Percentiles rank a stretch among this genome's conserved stretches.
Evolutionary conservation across 352 stramenopile species (phyloP).

Genomic region (Pythium aphanidermatum): DNA sequence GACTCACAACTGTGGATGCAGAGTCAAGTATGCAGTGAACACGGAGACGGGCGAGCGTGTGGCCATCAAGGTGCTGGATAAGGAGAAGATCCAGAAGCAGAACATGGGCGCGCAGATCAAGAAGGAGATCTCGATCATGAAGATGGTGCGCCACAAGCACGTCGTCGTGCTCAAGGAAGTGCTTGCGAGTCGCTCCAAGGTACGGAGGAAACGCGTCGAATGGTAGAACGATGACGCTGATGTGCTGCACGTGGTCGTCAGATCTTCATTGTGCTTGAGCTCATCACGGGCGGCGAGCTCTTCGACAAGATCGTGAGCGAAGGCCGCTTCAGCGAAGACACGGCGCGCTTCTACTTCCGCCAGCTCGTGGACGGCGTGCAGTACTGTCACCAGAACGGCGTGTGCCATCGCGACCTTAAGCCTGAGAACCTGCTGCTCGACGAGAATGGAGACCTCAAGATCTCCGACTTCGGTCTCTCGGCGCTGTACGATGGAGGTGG

Average conservation of each 20-base stretch:
- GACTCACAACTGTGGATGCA: conserved; percentile 14
- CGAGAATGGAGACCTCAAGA: conserved; percentile 96
- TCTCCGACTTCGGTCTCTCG: conserved; percentile 98
- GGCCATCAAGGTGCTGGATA: conserved; percentile 98
- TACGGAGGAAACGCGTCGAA: too few relatives aligned
- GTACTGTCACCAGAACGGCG: conserved; percentile 97
- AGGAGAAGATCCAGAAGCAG: conserved; percentile 98
- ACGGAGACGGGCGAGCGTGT: conserved; percentile 93
- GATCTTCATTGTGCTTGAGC: conserved; percentile 95
- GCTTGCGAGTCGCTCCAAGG: conserved; percentile 93
- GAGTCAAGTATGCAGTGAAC: conserved; percentile 94
- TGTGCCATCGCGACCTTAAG: conserved; percentile 97
- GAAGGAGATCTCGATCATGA: conserved; percentile 99
- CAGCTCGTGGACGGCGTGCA: conserved; percentile 96
- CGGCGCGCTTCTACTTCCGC: conserved; percentile 97
- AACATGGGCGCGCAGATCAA: conserved; percentile 98
- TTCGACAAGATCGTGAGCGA: conserved; percentile 97
- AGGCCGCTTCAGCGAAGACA: conserved; percentile 93
- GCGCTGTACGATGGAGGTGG: conserved; percentile 87
- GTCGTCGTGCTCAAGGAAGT: conserved; percentile 87
- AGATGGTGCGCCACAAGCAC: conserved; percentile 91
- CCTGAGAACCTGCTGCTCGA: conserved; percentile 96
- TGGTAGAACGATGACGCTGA: too few relatives aligned
- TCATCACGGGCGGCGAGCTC: conserved; percentile 88
- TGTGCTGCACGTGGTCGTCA: conserved; percentile 34